Conservation (phyloP, 2,329 filamentous ascomycete species). For the Davidsoniella neocaledoniae region DNA sequence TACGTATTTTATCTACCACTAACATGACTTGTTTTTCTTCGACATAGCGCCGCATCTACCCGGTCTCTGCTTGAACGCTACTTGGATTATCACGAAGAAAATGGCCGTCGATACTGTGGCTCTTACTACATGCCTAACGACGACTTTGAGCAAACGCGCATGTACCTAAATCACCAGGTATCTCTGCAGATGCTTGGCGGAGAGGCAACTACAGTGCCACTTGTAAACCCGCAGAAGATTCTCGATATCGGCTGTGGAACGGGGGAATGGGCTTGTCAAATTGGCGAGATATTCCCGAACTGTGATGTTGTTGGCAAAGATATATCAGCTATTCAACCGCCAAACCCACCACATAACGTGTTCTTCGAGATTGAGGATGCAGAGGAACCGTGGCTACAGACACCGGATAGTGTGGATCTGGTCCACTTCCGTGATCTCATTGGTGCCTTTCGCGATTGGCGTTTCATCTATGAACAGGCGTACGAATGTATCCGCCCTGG, state of each 20-base stretch:
- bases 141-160: conserved; percentile 44
- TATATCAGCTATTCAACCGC: conserved; percentile 39
- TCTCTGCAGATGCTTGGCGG: conserved; percentile 35
- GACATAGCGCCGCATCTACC: conserved; percentile 26
- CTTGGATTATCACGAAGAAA: conserved; percentile 40
- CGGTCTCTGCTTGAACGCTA: conserved; percentile 32
- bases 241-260: conserved; percentile 44
- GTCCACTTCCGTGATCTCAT: conserved; percentile 40
- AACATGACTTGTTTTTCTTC: neutral
- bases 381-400: conserved; percentile 39
- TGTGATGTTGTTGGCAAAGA: conserved; percentile 43
- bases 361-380: conserved; percentile 45
- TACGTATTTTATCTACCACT: neutral
- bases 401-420: conserved; percentile 34
- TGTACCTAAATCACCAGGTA: conserved; percentile 45
- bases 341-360: conserved; percentile 40
- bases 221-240: conserved; percentile 25
- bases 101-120: conserved; percentile 45
- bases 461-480: conserved; percentile 34
- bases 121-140: conserved; percentile 52
- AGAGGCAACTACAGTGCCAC: conserved; percentile 27
- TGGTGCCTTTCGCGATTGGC: conserved; percentile 40
- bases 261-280: conserved; percentile 33
- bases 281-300: conserved; percentile 35
- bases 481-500: conserved; percentile 37